Evolutionary conservation across 2,329 filamentous ascomycete species (phyloP).

Genomic region (Alternaria angustiovoidea): DNA sequence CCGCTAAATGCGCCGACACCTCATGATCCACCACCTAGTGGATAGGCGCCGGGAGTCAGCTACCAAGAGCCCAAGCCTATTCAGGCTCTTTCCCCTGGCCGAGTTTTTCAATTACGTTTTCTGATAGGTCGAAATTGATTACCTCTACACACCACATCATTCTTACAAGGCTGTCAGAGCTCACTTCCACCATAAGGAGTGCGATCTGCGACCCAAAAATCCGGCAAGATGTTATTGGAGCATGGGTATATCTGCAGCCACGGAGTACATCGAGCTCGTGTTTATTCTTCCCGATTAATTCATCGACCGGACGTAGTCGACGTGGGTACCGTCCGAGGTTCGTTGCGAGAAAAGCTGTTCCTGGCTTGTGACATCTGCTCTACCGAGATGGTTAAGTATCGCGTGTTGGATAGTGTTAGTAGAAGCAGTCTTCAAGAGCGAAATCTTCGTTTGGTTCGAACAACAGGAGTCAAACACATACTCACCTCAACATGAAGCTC

Average conservation of each 20-base stretch:
- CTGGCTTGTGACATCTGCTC: conserved; percentile 28
- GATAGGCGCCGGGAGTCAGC: conserved; percentile 16
- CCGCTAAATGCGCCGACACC: conserved; percentile 8
- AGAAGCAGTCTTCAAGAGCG: neutral
- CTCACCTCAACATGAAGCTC: conserved; percentile 38
- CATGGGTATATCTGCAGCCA: conserved; percentile 31
- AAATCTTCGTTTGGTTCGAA: neutral
- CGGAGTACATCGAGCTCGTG: conserved; percentile 19
- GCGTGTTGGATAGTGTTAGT: conserved; percentile 10
- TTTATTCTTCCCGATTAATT: conserved; percentile 5
- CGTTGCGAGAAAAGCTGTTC: conserved; percentile 12
- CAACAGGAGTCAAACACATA: neutral
- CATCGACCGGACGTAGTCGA: conserved; percentile 27
- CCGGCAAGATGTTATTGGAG: conserved; percentile 3
- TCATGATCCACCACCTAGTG: conserved; percentile 13
- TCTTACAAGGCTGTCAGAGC: conserved; percentile 8
- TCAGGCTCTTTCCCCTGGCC: conserved; percentile 21
- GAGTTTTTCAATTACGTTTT: neutral
- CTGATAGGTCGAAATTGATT: conserved; percentile 15
- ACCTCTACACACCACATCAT: neutral
- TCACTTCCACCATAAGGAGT: conserved; percentile 8
- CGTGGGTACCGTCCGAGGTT: conserved; percentile 24
- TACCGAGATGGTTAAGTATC: conserved; percentile 12
- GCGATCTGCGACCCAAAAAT: conserved; percentile 16
- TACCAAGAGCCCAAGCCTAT: conserved; percentile 2